These are phyloP conservation scores for Tetrahymena thermophila DNA, from an alignment of 73 alveolate genomes.

Conservation along the genomic window DNA sequence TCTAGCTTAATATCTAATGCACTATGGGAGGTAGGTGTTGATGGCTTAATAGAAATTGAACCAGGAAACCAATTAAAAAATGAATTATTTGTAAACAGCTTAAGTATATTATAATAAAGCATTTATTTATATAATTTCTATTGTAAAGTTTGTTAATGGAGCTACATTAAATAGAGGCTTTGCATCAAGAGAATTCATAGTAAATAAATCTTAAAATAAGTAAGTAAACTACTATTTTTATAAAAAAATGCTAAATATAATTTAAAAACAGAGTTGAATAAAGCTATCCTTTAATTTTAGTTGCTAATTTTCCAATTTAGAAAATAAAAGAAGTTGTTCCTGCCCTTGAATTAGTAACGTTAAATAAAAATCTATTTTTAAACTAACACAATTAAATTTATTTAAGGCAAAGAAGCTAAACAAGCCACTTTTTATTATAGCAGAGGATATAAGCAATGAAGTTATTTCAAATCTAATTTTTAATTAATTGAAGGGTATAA, in stretches of 20 bases:
- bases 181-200: constrained; percentile 43
- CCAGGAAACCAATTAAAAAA: background rate
- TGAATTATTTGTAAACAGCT: background rate
- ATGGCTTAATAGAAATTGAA: background rate
- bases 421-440: constrained; percentile 58
- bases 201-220: background rate
- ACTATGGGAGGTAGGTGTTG: background rate
- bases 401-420: constrained; percentile 30
- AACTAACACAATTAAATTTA: background rate
- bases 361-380: background rate
- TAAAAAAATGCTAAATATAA: background rate
- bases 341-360: constrained; percentile 35
- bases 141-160: constrained; percentile 35
- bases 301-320: constrained; percentile 39
- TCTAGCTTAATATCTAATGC: constrained; percentile 34
- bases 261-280: constrained; percentile 31
- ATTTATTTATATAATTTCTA: background rate
- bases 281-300: constrained; percentile 59
- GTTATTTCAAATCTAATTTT: constrained; percentile 56
- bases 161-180: constrained; percentile 47
- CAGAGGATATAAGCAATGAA: constrained; percentile 69
- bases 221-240: background rate
- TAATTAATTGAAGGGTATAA: constrained; percentile 53
- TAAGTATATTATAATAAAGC: background rate
- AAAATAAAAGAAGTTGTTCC: constrained; percentile 50